Evolutionary conservation across 495 filamentous ascomycete genomes (phyloP), one percentile per base, ranked within the genome.

Genomic region (Sabuloglossum arenarium): DNA sequence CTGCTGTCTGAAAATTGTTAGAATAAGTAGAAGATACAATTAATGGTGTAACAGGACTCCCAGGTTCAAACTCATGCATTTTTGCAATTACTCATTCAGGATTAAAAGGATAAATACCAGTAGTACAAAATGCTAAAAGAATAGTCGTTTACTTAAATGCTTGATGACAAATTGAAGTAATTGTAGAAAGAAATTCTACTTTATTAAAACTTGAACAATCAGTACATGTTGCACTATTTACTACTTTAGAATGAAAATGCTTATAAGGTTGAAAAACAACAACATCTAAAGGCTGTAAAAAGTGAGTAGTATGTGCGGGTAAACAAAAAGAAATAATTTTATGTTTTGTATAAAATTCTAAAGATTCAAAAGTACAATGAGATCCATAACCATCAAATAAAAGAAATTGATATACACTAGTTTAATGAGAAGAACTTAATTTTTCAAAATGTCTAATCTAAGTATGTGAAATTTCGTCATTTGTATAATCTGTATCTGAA

Each of bases 271-370:
- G 30, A 55, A 55, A 39, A 4, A 55, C 53, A 6, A 37, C 30
- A 50, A 55, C 53, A 55, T 55, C 53, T 9, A 55, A 43, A 24
- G 31, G 30, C 24, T 55, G 29, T 6, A 55, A 14, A 3, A 55
- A 24, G 51, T 55, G 53, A 4, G 29, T 39, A 3, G 21, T 27
- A 55, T 55, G 53, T n/a, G 53, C 39, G 3, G 32, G 23, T 27
- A 55, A 55, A 55, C n/a, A 55, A 55, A 55, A 45, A 5, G 32
- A 25, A 19, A 55, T 45, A 21, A 55, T 55, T 19, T 46, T 51
- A 45, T 55, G 32, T 4, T 6, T 4, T 4, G 56, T 19, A 27
- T 12, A 55, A 46, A 47, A 55, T 27, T 14, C 10, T 3, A 55
- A 6, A 55, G 51, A 55, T 21, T 55, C 24, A 4, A 5, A 19